Evolutionary conservation across 805 yeast genomes (phyloP), one percentile per base, ranked within the genome.

Genomic region (Zygotorulaspora chibaensis): DNA sequence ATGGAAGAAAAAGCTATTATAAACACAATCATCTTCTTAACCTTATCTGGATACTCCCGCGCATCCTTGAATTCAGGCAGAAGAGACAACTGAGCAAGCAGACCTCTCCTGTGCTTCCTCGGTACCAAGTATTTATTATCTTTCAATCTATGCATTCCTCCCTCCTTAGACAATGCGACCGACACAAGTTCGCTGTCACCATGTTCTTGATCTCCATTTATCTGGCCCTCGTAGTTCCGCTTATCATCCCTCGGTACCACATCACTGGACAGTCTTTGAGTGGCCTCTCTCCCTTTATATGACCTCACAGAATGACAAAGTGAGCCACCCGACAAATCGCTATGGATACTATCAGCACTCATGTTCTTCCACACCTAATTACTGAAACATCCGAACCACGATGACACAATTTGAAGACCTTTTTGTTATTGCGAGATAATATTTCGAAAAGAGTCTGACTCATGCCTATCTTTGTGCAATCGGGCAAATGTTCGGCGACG

Each of bases 21-120:
- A 28, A 76, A 68, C 0, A 85, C 84, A 36, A 87, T 70, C n/a
- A 72, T 43, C 40, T 65, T 57, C 57, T 87, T 86, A 44, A 73
- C 58, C 2, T 48, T 47, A 1, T 53, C 46, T 4, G 88, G 81
- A 54, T 83, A 79, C 12, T 76, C 77, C 46, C 88, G 66, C 1
- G 96, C 83, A 57, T 87, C 87, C 38, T 76, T 76, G 56, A 80
- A 82, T 61, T 87, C 96, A 0, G 90, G 87, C 2, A 74, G 45
- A 1, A 84, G 9, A 0, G 83, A 65, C 1, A 84, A 37, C 3
- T 52, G 55, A 0, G 82, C 67, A 2, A 85, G 58, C 0, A 85
- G 48, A 0, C 95, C 95, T 35, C 95, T 62, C 42, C 86, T 68
- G 31, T 80, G 57, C 8, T 46, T 45, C 6, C 57, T 56, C 1